Percentiles rank a stretch among this genome's conserved stretches.
These are phyloP conservation scores for Anaeramoeba ignava DNA, from an alignment of 78 protist genomes.

Conservation along the genomic window DNA sequence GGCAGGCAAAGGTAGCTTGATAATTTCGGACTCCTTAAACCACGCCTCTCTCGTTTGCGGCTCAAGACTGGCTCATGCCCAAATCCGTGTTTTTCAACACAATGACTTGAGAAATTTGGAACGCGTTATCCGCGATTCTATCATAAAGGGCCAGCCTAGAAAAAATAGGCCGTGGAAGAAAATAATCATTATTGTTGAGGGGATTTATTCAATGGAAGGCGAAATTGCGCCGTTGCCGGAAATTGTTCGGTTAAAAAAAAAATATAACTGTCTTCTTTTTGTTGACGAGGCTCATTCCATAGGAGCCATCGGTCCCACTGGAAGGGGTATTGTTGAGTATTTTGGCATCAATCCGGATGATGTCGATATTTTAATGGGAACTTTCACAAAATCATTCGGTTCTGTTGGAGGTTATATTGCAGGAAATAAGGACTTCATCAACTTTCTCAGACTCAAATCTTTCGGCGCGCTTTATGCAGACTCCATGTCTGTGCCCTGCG, in stretches of 20 bases:
- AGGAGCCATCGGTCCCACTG: constrained; percentile 54
- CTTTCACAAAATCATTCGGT: constrained; percentile 96
- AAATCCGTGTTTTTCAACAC: constrained; percentile 19
- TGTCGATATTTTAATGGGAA: constrained; percentile 98
- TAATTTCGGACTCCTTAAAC: constrained; percentile 63
- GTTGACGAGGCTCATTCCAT: constrained; percentile 70
- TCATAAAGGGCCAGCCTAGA: too few relatives aligned
- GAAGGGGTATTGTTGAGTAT: constrained; percentile 45
- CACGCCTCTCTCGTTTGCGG: constrained; percentile 68
- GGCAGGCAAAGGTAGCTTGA: too few relatives aligned
- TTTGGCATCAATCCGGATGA: too few relatives aligned
- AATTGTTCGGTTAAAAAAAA: constrained; percentile 37
- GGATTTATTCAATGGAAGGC: constrained; percentile 76
- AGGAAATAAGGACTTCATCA: constrained; percentile 26
- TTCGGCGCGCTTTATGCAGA: constrained; percentile 46
- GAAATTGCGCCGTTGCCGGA: constrained; percentile 56
- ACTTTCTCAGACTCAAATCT: constrained; percentile 24
- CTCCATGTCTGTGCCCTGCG: constrained; percentile 63
- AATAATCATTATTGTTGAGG: constrained; percentile 47
- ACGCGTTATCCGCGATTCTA: too few relatives aligned
- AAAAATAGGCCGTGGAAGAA: constrained; percentile 24
- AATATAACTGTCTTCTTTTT: constrained; percentile 46
- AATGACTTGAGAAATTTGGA: constrained; percentile 45
- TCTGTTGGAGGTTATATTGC: constrained; percentile 91
- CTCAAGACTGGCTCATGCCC: constrained; percentile 46